Percentiles rank a stretch among this genome's conserved stretches.
phyloP scores from a whole-genome alignment of 2,329 filamentous ascomycete species.

The Colletotrichum sojae region DNA sequence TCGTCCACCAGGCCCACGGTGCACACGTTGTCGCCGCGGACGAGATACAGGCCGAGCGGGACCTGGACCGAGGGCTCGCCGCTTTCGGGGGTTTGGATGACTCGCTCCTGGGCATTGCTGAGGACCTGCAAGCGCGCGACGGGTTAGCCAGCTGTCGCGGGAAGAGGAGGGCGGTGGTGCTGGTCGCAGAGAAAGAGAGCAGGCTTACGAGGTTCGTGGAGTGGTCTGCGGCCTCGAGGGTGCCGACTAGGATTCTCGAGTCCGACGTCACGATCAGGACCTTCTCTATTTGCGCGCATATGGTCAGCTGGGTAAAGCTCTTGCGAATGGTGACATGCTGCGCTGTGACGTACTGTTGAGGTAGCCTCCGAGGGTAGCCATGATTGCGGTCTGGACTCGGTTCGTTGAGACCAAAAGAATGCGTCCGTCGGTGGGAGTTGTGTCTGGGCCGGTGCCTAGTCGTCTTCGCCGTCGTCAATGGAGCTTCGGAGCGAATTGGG shows the following conservation, averaged over 20 bases:
- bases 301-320: conserved; percentile 44
- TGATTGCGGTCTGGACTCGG: conserved; percentile 43
- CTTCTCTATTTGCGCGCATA: conserved; percentile 74
- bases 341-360: conserved; percentile 56
- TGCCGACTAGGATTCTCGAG: conserved; percentile 88
- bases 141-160: conserved; percentile 12
- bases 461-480: not conserved
- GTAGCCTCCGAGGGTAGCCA: conserved; percentile 62
- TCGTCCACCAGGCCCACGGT: conserved; percentile 92
- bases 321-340: too few species aligned
- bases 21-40: conserved; percentile 95
- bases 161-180: not conserved
- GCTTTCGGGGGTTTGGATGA: conserved; percentile 89
- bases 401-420: not conserved
- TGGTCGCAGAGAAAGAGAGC: not conserved
- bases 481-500: not conserved
- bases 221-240: conserved; percentile 88
- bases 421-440: too few species aligned
- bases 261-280: conserved; percentile 93
- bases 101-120: conserved; percentile 85
- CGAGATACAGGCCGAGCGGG: conserved; percentile 89
- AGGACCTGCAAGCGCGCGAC: conserved; percentile 72
- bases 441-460: too few species aligned
- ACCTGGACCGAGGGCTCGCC: conserved; percentile 85
- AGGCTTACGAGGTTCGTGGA: conserved; percentile 85